Evolutionary conservation across 208 protist genomes (phyloP), one percentile per base, ranked within the genome.

Genomic region (Leishmania braziliensis): DNA sequence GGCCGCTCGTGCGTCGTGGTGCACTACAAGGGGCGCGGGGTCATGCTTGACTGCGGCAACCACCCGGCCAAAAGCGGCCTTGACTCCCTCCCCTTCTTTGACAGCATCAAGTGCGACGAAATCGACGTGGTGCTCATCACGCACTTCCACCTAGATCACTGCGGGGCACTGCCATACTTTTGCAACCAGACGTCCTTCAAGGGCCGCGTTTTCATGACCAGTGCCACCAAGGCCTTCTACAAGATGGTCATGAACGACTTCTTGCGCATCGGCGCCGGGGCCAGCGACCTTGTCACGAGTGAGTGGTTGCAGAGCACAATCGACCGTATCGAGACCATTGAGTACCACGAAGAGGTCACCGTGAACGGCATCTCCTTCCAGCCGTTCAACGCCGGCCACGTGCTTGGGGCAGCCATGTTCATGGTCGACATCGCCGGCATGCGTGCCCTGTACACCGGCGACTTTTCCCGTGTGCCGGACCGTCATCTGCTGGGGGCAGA

Each of bases 31-130:
- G 98, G 98, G 33, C 98, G 98, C 51, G 94, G 88, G 16, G 96
- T 99, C 56, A 99, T 99, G 98, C 95, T 99, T 62, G 99, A 99
- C 90, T 99, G 99, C 91, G 99, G 99, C 65, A 98, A 99, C 71
- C 99, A 99, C 86, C 99, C 99, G 14, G 99, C 96, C 18, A 95
- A 96, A 81, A 97, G 87, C 53, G 99, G 99, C 26, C 84, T 98
- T 29, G 96, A 94, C 77, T 95, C 94, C 3, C 92, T 99, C 33
- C 99, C 99, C 18, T 99, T 98, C 82, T 99, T 99, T 86, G 99
- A 99, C 89, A 91, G 92, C 66, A 97, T 99, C 84, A 94, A 98
- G 68, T 91, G 92, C 60, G 89, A 94, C 0, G 87, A 96, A 77
- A 92, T 99, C 29, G 99, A 99, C 80, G 66, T 99, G 68, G 89